phyloP scores from a whole-genome alignment of 1,284 basidiomycete species.

The Tetrapyrgos nigripes region DNA sequence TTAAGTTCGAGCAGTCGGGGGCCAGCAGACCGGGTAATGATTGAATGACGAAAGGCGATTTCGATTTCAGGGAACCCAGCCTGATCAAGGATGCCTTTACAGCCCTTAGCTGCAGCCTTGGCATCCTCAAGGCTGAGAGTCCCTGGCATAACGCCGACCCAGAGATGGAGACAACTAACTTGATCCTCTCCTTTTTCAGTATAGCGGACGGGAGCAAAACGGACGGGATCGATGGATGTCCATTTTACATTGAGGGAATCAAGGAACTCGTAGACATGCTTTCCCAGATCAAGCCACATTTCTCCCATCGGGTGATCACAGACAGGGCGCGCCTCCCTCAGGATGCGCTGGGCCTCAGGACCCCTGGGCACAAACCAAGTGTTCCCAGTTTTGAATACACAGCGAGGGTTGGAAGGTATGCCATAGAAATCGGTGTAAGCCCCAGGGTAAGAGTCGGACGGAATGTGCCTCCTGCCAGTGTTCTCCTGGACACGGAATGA shows the following conservation, averaged over 20 bases:
- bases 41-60: constrained; percentile 25
- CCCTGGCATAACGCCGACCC: constrained; percentile 26
- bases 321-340: constrained; percentile 36
- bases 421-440: constrained; percentile 38
- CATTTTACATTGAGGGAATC: constrained; percentile 23
- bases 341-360: constrained; percentile 30
- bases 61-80: constrained; percentile 26
- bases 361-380: constrained; percentile 32
- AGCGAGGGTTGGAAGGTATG: constrained; percentile 23
- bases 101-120: constrained; percentile 21
- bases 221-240: constrained; percentile 29
- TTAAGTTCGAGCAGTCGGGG: constrained; percentile 34
- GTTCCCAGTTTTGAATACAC: constrained; percentile 35
- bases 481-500: too few species aligned
- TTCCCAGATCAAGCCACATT: constrained; percentile 22
- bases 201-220: too few species aligned
- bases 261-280: constrained; percentile 22
- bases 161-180: constrained; percentile 24
- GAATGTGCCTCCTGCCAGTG: too few species aligned
- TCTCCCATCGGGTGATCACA: constrained; percentile 27
- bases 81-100: constrained; percentile 22
- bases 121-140: constrained; percentile 27
- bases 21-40: constrained; percentile 23
- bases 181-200: constrained; percentile 24
- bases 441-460: constrained; percentile 29